Conservation (phyloP, 768 basidiomycete species). For the Tephrocybe sp. region DNA sequence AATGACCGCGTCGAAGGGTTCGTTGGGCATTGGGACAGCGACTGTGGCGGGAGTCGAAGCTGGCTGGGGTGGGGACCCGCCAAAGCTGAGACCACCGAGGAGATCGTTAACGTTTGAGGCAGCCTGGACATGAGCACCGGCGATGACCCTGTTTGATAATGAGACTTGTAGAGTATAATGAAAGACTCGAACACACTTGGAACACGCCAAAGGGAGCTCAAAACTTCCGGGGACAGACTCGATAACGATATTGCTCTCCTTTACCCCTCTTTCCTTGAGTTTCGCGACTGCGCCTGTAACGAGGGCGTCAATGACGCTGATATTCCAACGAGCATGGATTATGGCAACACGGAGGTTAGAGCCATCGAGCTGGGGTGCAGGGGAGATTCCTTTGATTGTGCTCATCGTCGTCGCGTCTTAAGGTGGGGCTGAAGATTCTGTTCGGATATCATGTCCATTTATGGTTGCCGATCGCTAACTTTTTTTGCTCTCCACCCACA, state of each 20-base stretch:
- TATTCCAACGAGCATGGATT: slow-evolving; percentile 97
- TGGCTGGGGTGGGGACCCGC: slow-evolving; percentile 42
- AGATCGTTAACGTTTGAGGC: slow-evolving; percentile 79
- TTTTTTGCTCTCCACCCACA: slow-evolving; percentile 9
- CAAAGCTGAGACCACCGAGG: slow-evolving; percentile 59
- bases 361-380: slow-evolving; percentile 71
- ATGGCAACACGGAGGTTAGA: slow-evolving; percentile 82
- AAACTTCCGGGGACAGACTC: slow-evolving; percentile 94
- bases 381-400: slow-evolving; percentile 77
- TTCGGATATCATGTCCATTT: not conserved
- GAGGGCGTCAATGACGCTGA: slow-evolving; percentile 79
- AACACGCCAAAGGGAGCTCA: slow-evolving; percentile 87
- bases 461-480: slow-evolving; percentile 2
- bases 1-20: slow-evolving; percentile 92
- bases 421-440: slow-evolving; percentile 10
- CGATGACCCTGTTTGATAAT: slow-evolving; percentile 63
- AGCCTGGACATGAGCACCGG: slow-evolving; percentile 81
- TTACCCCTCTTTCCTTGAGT: slow-evolving; percentile 83
- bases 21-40: slow-evolving; percentile 36
- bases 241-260: slow-evolving; percentile 84
- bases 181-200: slow-evolving; percentile 54
- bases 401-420: slow-evolving; percentile 32
- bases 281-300: slow-evolving; percentile 76
- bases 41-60: slow-evolving; percentile 47
- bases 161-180: slow-evolving; percentile 6